Conservation (phyloP, 1,284 basidiomycete species). For the Ganoderma sp. region DNA sequence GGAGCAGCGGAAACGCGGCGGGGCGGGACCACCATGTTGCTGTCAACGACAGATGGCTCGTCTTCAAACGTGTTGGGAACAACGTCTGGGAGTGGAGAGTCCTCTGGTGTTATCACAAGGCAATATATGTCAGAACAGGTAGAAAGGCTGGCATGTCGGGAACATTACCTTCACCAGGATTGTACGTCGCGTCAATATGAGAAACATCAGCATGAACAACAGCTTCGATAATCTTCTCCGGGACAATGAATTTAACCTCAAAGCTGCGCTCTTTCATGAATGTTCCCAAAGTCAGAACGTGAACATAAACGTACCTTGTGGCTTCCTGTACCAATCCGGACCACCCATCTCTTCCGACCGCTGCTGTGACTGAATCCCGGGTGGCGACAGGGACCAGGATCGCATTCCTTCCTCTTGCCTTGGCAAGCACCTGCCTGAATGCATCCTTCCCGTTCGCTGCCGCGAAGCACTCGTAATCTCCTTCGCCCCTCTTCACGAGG, state of each 20-base stretch:
- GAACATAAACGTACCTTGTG: constrained; percentile 46
- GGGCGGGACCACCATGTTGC: constrained; percentile 6
- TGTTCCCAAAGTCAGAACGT: neutral
- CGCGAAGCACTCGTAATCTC: constrained; percentile 63
- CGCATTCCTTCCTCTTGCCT: constrained; percentile 51
- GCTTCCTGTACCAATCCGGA: constrained; percentile 55
- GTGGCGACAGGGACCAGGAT: constrained; percentile 62
- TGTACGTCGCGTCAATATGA: constrained; percentile 35
- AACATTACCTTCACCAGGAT: constrained; percentile 24
- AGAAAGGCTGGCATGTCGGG: neutral
- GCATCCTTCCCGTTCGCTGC: constrained; percentile 53
- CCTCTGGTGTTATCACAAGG: constrained; percentile 7
- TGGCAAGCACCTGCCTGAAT: constrained; percentile 56
- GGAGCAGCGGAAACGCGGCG: neutral
- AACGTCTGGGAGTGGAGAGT: constrained; percentile 38
- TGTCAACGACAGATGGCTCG: constrained; percentile 38
- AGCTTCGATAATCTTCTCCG: constrained; percentile 41
- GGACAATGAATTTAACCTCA: constrained; percentile 37
- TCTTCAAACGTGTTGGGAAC: constrained; percentile 43
- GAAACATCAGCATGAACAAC: constrained; percentile 41
- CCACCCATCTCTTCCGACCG: constrained; percentile 60
- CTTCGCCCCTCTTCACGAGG: constrained; percentile 59
- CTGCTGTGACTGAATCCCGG: constrained; percentile 49
- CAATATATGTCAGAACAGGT: neutral
- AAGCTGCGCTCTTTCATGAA: constrained; percentile 33